Percentiles rank a stretch among this genome's conserved stretches.
phyloP scores from a whole-genome alignment of 208 protist genomes.

The Leishmania mexicana region DNA sequence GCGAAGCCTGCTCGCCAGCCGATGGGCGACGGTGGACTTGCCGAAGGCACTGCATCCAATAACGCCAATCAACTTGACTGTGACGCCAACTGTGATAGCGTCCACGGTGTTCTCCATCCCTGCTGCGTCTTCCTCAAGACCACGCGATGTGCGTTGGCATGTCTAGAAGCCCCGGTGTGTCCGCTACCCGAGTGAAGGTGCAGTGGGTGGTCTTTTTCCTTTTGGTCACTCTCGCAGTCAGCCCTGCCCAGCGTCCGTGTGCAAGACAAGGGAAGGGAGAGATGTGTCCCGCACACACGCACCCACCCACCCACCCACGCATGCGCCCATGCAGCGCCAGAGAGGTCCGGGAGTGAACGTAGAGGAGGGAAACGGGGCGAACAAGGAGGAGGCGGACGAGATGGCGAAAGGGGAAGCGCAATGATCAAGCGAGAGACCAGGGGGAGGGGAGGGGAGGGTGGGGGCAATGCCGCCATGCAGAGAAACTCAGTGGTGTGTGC shows the following conservation, averaged over 20 bases:
- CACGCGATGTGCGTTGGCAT: neutral
- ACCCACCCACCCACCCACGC: neutral
- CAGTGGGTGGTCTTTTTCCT: neutral
- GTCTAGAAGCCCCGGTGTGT: neutral
- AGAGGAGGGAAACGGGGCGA: neutral
- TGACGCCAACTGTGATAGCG: neutral
- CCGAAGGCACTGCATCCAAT: slow-evolving; percentile 62
- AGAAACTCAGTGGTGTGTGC: neutral
- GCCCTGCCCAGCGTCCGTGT: neutral
- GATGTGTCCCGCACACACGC: neutral
- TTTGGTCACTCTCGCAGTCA: neutral
- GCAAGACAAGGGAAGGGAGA: neutral
- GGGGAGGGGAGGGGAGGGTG: no score
- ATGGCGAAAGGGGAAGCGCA: neutral
- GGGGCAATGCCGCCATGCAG: neutral
- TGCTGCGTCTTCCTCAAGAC: neutral
- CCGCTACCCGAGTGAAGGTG: neutral
- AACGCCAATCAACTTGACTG: slow-evolving; percentile 37
- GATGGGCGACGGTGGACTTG: slow-evolving; percentile 51
- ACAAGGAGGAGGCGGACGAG: neutral
- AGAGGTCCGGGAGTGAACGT: neutral
- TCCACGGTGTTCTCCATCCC: neutral
- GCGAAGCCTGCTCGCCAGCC: slow-evolving; percentile 33
- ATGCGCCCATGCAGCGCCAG: neutral
- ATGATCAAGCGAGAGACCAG: neutral